A percentile compares a stretch with the other conserved stretches of the same genome.
These are phyloP conservation scores for Lignosus rhinocerotis DNA, from an alignment of 1,284 basidiomycete species.

Conservation along the genomic window DNA sequence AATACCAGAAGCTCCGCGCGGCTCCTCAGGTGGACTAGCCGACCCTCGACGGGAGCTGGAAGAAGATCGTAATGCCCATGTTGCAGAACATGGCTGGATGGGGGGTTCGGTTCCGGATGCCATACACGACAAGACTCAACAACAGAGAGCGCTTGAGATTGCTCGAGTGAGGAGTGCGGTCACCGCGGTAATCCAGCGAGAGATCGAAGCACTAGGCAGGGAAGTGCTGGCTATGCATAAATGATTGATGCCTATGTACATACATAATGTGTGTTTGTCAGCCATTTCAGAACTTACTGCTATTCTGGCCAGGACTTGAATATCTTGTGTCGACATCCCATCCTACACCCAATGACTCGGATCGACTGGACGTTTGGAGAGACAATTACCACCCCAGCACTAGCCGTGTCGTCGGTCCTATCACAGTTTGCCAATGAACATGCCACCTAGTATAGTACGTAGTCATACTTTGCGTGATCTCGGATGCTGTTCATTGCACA, in stretches of 20 bases:
- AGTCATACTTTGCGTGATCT: no score
- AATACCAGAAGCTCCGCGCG: conserved; percentile 17
- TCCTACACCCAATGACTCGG: no score
- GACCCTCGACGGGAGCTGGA: conserved; percentile 10
- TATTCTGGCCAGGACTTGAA: no score
- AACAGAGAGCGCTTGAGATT: conserved; percentile 27
- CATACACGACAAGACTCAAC: conserved; percentile 6
- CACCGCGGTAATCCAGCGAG: conserved; percentile 56
- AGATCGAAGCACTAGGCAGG: conserved; percentile 62
- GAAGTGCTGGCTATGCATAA: conserved; percentile 44
- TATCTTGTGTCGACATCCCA: no score
- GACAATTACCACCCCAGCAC: no score
- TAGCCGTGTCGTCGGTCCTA: no score
- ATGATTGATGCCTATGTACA: conserved; percentile 19
- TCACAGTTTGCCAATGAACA: no score
- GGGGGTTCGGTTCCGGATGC: conserved; percentile 8
- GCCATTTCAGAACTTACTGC: no score
- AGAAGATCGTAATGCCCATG: conserved; percentile 11
- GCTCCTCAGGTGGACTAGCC: conserved; percentile 6
- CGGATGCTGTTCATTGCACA: no score
- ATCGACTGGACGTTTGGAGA: no score
- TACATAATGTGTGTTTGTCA: no score
- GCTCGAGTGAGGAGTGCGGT: conserved; percentile 51
- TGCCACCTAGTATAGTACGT: no score
- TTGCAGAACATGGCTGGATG: conserved; percentile 19